Base-by-base conservation (phyloP, 2,329 filamentous ascomycete genomes). In the Diaporthe ampelina region DNA sequence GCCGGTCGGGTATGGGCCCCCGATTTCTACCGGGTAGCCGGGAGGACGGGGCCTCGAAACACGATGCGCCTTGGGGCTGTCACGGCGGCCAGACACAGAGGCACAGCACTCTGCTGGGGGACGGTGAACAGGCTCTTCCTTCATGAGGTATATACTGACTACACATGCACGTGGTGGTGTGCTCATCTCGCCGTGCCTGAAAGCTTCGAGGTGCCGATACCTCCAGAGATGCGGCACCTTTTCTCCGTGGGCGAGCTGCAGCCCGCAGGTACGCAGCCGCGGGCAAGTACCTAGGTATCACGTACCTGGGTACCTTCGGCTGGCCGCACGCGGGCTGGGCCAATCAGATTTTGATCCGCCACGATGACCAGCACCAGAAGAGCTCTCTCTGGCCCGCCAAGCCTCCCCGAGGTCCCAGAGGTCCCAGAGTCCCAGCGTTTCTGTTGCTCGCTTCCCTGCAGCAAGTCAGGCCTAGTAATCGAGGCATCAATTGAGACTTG, bases 301-400 rank as follows among this genome's bases (percentile, higher is more conserved):
- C 21, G 45, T 50, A n/a, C 58, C 37, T 32, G 3, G 58, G 9
- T 43, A 21, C 37, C 24, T 24, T 37, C 45, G 43, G 29, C 40
- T 32, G 40, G 37, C 40, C 8, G 17, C 37, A 21, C 24, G n/a
- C 8, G 40, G 15, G 21, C n/a, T 26, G 50, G 43, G 37, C 57
- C 74, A 75, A 75, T 75, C 72, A 74, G 43, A 69, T 57, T 35
- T 70, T 72, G 72, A 74, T 74, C 72, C 74, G 67, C n/a, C 26
- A n/a, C 61, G 26, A 72, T 72, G 70, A 74, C 74, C 35, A 74
- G 48, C 50, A 35, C 48, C 48, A 68, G 56, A 26, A 54, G 32
- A 67, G 45, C 63, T 43, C 40, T 52, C 59, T 48, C 61, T 67
- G 29, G 29, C 45, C 61, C 45, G 61, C 61, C 43, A 65, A 50